phyloP scores from a whole-genome alignment of 495 filamentous ascomycete genomes.

The Tuber borchii region DNA sequence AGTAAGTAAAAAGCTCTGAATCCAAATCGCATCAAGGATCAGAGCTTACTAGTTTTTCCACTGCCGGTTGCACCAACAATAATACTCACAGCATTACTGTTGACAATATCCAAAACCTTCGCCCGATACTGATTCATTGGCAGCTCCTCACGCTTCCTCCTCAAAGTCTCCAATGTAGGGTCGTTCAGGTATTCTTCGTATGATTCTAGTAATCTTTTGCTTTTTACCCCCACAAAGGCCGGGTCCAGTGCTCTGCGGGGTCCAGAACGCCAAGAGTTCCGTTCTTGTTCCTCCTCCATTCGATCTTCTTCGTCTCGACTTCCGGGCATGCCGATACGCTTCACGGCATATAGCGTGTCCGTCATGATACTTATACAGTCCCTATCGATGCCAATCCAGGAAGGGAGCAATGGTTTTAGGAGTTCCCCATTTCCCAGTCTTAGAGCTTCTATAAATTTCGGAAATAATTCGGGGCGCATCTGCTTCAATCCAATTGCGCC shows the following conservation, averaged over 20 bases:
- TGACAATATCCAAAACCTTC: conserved; percentile 48
- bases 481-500: conserved; percentile 46
- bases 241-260: conserved; percentile 29
- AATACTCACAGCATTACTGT: conserved; percentile 50
- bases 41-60: conserved; percentile 52
- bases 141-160: conserved; percentile 45
- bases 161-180: conserved; percentile 41
- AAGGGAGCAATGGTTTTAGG: conserved; percentile 41
- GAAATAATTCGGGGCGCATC: conserved; percentile 42
- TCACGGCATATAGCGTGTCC: conserved; percentile 44
- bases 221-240: conserved; percentile 33
- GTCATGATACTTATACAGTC: conserved; percentile 46
- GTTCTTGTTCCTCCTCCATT: conserved; percentile 17
- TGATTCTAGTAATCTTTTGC: conserved; percentile 34
- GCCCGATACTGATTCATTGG: conserved; percentile 50
- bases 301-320: conserved; percentile 40
- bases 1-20: conserved; percentile 15
- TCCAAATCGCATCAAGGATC: background rate
- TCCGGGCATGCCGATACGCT: conserved; percentile 45
- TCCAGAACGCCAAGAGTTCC: conserved; percentile 13
- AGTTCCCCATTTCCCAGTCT: conserved; percentile 45
- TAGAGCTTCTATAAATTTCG: conserved; percentile 45
- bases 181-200: conserved; percentile 41
- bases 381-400: conserved; percentile 42
- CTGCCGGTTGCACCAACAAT: conserved; percentile 55